A percentile compares a stretch with the other conserved stretches of the same genome.
Conservation (phyloP, 441 rosid species). For the Euphorbia schlechtendalii region DNA sequence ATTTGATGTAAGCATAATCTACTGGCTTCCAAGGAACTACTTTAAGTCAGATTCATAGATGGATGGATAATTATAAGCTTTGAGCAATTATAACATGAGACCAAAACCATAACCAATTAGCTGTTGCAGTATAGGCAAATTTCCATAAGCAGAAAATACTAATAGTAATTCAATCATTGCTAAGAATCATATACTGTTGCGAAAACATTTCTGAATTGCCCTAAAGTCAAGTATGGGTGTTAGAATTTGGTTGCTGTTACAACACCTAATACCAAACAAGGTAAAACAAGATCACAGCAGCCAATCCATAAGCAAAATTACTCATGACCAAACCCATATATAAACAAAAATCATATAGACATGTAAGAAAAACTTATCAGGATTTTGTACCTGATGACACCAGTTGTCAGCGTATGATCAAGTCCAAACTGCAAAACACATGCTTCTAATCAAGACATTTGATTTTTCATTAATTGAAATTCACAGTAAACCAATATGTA, state of each 20-base stretch:
- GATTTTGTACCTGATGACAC: constrained; percentile 72
- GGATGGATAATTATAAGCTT: no score
- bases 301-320: background rate
- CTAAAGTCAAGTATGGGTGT: background rate
- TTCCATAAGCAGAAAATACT: background rate
- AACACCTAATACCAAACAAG: background rate
- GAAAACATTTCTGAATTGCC: constrained; percentile 1
- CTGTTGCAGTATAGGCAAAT: no score
- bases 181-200: constrained; percentile 1
- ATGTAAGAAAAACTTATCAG: background rate
- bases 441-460: constrained; percentile 3
- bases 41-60: background rate
- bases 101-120: background rate
- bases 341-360: background rate
- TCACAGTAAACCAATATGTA: background rate
- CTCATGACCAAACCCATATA: background rate
- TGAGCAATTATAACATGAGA: background rate
- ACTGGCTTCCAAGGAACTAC: background rate
- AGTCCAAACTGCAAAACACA: constrained; percentile 77
- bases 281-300: background rate
- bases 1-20: background rate
- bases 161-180: background rate
- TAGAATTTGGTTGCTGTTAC: background rate
- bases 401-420: constrained; percentile 94
- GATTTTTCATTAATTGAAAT: background rate